Evolutionary conservation across 83 land plant genomes (phyloP).

Genomic region (Larix sibirica): DNA sequence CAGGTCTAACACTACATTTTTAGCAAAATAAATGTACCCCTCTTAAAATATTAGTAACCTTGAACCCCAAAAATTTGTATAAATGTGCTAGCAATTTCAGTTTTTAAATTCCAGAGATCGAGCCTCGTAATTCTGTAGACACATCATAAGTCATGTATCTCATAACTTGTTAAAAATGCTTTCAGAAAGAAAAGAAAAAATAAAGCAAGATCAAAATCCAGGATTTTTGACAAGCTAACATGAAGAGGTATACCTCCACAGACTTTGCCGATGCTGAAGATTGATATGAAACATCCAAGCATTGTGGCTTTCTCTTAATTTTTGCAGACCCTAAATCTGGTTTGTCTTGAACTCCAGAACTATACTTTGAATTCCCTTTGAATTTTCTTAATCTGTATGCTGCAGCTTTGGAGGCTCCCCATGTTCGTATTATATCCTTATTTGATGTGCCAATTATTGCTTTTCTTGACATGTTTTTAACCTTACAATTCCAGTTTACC

Average conservation of each 20-base stretch:
- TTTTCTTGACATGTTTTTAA: not conserved
- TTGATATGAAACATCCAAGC: not conserved
- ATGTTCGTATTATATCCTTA: no score
- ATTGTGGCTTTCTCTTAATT: not conserved
- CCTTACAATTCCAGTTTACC: not conserved
- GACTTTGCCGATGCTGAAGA: not conserved
- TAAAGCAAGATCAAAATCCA: not conserved
- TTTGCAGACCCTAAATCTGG: not conserved
- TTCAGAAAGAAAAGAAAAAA: not conserved
- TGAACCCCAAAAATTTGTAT: no score
- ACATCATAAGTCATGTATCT: not conserved
- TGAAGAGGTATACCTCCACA: not conserved
- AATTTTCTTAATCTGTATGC: not conserved
- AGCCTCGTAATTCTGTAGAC: no score
- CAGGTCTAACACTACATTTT: no score
- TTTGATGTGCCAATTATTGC: not conserved
- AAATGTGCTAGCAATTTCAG: no score
- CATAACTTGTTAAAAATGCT: not conserved
- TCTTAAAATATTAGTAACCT: no score
- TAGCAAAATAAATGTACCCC: no score
- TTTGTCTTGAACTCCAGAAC: not conserved
- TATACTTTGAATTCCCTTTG: not conserved
- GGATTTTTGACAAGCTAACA: not conserved
- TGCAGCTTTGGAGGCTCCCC: not conserved
- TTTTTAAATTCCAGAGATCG: no score